These are phyloP conservation scores for Raphidocelis subcapitata DNA, from an alignment of 139 green algal species.

Conservation along the genomic window DNA sequence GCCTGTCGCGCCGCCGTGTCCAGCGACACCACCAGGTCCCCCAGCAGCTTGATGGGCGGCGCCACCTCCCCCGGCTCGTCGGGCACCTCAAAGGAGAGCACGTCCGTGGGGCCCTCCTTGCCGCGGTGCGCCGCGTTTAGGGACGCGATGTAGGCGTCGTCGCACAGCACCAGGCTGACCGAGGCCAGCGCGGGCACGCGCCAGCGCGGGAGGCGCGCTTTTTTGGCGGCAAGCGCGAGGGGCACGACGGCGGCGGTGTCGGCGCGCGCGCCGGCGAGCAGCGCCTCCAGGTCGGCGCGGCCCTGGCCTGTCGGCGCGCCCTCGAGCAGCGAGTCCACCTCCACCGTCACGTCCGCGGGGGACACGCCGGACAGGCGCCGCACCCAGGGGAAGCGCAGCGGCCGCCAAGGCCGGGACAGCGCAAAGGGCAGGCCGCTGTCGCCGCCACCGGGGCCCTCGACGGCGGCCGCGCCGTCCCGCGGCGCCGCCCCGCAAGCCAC, in stretches of 20 bases:
- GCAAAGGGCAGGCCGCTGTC: conserved; percentile 7
- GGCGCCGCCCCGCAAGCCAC: too few species aligned
- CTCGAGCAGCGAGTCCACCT: conserved; percentile 59
- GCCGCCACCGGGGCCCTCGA: too few species aligned
- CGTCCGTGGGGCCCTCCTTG: conserved; percentile 84
- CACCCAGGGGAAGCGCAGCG: conserved; percentile 20
- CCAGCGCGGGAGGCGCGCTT: conserved; percentile 25
- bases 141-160: conserved; percentile 78
- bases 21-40: conserved; percentile 92
- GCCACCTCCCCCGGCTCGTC: conserved; percentile 41
- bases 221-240: conserved; percentile 38
- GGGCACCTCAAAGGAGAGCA: conserved; percentile 90
- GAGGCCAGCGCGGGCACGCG: conserved; percentile 43
- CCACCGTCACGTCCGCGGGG: conserved; percentile 16
- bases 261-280: conserved; percentile 35
- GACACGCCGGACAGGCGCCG: neutral
- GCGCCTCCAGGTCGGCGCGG: conserved; percentile 29
- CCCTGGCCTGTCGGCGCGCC: conserved; percentile 28
- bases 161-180: conserved; percentile 83
- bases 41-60: conserved; percentile 76
- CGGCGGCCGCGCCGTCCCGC: too few species aligned
- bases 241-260: conserved; percentile 37
- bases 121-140: conserved; percentile 81
- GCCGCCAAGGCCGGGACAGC: neutral
- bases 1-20: conserved; percentile 91